phyloP scores from a whole-genome alignment of 1,284 basidiomycete genomes.

The Cutaneotrichosporon sp. region DNA sequence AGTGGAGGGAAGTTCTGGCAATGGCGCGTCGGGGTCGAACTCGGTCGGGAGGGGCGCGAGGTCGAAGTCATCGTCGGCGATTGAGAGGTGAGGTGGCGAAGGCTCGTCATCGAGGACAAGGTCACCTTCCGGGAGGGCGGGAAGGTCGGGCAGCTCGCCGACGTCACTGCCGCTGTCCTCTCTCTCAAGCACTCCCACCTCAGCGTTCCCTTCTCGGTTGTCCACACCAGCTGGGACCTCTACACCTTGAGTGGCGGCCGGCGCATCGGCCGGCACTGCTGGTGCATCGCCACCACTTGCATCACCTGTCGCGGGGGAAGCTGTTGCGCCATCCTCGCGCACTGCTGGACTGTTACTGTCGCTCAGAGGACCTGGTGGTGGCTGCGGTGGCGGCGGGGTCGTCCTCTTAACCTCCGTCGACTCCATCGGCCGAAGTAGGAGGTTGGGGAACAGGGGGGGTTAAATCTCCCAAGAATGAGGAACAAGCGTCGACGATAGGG shows the following conservation, averaged over 20 bases:
- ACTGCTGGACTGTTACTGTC: neutral
- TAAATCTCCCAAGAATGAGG: neutral
- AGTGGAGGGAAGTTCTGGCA: neutral
- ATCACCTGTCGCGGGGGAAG: neutral
- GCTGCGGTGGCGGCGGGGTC: neutral
- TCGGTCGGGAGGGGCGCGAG: slow-evolving; percentile 19
- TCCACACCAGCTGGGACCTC: neutral
- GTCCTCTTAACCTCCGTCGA: neutral
- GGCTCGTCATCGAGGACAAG: neutral
- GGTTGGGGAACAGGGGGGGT: neutral
- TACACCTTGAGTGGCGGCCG: neutral
- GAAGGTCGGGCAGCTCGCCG: slow-evolving; percentile 1
- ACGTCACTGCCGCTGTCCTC: neutral
- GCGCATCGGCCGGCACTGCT: neutral
- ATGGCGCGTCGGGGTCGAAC: slow-evolving; percentile 21
- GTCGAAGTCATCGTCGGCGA: neutral
- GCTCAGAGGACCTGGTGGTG: neutral
- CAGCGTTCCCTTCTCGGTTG: neutral
- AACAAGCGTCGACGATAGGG: neutral
- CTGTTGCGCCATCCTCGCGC: neutral
- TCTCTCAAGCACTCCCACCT: neutral
- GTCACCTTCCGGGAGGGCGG: neutral
- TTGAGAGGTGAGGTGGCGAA: neutral
- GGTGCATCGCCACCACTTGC: neutral
- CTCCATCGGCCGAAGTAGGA: neutral